phyloP scores from a whole-genome alignment of 371 early-diverging fungal genomes.

The Apophysomyces trapeziformis region DNA sequence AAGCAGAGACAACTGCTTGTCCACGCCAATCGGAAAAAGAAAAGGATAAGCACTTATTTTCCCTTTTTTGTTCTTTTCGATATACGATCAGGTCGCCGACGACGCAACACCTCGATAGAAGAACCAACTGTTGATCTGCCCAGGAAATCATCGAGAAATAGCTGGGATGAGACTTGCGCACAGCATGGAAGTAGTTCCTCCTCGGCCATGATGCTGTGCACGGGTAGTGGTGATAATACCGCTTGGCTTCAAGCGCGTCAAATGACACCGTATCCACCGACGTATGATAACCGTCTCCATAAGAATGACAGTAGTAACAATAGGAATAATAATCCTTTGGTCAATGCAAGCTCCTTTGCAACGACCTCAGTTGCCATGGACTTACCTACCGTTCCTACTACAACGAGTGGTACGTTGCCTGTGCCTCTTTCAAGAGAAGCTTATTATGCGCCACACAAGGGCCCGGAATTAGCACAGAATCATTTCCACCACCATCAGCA shows the following conservation, averaged over 20 bases:
- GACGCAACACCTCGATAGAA: neutral
- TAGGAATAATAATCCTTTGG: neutral
- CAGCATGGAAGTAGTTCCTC: neutral
- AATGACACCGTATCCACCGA: neutral
- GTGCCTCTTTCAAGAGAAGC: neutral
- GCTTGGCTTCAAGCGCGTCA: neutral
- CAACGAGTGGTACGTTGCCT: neutral
- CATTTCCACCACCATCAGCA: neutral
- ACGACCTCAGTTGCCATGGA: neutral
- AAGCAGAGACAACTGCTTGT: too few species aligned
- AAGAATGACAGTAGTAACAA: neutral
- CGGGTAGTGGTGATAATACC: neutral
- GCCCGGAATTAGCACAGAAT: neutral
- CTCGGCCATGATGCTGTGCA: neutral
- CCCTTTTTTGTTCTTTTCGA: neutral
- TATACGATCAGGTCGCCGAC: neutral
- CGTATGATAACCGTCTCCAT: neutral
- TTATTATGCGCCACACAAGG: neutral
- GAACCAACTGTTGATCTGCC: neutral
- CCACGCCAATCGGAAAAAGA: neutral
- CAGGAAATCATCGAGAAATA: neutral
- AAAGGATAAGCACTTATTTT: neutral
- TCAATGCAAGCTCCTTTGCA: neutral
- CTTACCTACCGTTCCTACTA: neutral
- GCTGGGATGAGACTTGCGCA: slow-evolving; percentile 1